These are phyloP conservation scores for Populus hybrid DNA, from an alignment of 441 rosid species.

Conservation along the genomic window DNA sequence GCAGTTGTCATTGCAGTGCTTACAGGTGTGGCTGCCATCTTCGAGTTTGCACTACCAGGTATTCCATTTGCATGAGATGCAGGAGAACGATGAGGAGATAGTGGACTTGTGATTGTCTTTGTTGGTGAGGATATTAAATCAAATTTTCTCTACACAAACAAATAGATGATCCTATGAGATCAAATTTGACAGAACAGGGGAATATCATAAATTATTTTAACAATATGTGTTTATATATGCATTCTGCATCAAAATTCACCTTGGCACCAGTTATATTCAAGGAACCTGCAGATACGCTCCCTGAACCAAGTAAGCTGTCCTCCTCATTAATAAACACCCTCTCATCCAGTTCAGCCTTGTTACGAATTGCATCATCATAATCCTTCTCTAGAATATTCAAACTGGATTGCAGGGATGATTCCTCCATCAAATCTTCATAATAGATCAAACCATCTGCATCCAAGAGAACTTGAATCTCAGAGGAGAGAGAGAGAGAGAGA, in stretches of 20 bases:
- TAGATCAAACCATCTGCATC: constrained; percentile 80
- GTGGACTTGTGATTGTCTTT: constrained; percentile 69
- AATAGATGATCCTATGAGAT: not conserved
- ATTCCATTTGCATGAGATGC: constrained; percentile 54
- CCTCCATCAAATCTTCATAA: constrained; percentile 81
- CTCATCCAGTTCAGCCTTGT: constrained; percentile 79
- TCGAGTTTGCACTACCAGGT: constrained; percentile 39
- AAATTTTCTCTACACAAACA: constrained; percentile 56
- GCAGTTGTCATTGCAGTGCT: constrained; percentile 97
- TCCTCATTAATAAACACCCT: constrained; percentile 80
- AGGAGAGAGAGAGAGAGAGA: too few species aligned
- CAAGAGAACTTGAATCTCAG: not conserved
- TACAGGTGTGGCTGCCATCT: constrained; percentile 79
- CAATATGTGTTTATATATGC: not conserved
- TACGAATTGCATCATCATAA: constrained; percentile 58
- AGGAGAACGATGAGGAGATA: constrained; percentile 79
- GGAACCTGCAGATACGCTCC: constrained; percentile 73
- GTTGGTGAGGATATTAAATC: constrained; percentile 78
- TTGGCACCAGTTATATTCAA: constrained; percentile 53
- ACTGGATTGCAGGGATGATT: constrained; percentile 56
- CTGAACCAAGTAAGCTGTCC: constrained; percentile 77
- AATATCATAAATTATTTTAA: not conserved
- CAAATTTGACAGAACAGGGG: not conserved
- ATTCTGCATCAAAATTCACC: constrained; percentile 35
- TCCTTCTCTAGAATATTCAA: constrained; percentile 66